phyloP scores from a whole-genome alignment of 129 eudicot species.

The Deinandra increscens region DNA sequence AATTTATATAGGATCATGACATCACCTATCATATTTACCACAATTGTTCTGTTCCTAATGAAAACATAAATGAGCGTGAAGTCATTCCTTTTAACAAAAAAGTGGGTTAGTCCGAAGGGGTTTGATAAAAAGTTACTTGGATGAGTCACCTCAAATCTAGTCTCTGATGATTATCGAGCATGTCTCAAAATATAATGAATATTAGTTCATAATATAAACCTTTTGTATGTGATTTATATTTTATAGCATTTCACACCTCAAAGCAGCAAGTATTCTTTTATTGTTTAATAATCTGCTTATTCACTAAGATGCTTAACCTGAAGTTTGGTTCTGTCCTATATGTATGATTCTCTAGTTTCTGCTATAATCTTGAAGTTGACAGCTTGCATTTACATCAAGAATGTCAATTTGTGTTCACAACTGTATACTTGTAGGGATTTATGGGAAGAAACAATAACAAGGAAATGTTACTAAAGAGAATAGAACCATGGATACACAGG shows the following conservation, averaged over 20 bases:
- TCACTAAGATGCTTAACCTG: background rate
- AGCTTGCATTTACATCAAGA: background rate
- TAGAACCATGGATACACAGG: slow-evolving; percentile 76
- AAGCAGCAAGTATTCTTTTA: background rate
- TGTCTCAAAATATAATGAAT: background rate
- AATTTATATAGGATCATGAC: background rate
- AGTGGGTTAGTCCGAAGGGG: too few species aligned
- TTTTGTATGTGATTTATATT: too few species aligned
- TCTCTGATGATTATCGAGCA: background rate
- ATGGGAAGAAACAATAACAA: slow-evolving; percentile 32
- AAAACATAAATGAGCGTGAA: too few species aligned
- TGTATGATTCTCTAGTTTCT: background rate
- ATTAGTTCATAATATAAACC: background rate
- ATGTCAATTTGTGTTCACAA: background rate
- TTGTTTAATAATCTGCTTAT: background rate
- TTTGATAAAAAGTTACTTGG: too few species aligned
- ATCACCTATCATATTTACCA: too few species aligned
- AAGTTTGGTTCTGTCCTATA: background rate
- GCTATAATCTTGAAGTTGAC: slow-evolving; percentile 7
- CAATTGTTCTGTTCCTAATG: too few species aligned
- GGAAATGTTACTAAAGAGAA: slow-evolving; percentile 45
- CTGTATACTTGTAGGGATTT: slow-evolving; percentile 23
- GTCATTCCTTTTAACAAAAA: too few species aligned
- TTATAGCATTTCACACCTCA: background rate
- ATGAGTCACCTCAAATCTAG: too few species aligned